A percentile compares a stretch with the other conserved stretches of the same genome.
Conservation (phyloP, 768 basidiomycete genomes). For the Neoboletus brunneissimus region DNA sequence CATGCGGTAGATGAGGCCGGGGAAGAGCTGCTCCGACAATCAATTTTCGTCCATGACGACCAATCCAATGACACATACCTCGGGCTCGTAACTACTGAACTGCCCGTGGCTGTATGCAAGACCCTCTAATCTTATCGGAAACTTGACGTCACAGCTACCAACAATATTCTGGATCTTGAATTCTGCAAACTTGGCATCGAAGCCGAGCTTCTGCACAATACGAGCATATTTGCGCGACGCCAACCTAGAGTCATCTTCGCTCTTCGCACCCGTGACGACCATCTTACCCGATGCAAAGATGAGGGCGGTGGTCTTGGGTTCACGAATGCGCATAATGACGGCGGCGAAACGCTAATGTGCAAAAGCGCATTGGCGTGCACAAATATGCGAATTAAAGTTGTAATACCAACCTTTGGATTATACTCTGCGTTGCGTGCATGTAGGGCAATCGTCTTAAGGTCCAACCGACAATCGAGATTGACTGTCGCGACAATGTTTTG, state of each 20-base stretch:
- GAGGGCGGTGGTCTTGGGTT: constrained; percentile 98
- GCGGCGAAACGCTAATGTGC: constrained; percentile 97
- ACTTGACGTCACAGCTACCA: constrained; percentile 96
- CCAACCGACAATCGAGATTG: constrained; percentile 93
- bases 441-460: constrained; percentile 96
- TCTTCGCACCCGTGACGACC: constrained; percentile 99
- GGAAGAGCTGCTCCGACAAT: constrained; percentile 71
- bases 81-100: constrained; percentile 96
- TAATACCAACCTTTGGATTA: constrained; percentile 95
- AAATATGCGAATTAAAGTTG: constrained; percentile 34
- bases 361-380: constrained; percentile 60
- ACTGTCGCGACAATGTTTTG: constrained; percentile 99
- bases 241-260: constrained; percentile 94
- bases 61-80: constrained; percentile 53
- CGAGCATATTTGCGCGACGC: constrained; percentile 98
- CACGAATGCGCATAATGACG: constrained; percentile 99
- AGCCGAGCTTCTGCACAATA: constrained; percentile 98
- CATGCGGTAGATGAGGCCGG: constrained; percentile 99
- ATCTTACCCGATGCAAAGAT: constrained; percentile 99
- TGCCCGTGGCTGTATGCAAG: constrained; percentile 97
- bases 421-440: constrained; percentile 99
- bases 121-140: constrained; percentile 96
- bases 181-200: constrained; percentile 98
- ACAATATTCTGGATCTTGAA: constrained; percentile 99
- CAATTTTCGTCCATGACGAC: background rate